These are phyloP conservation scores for Clavispora fructus DNA, from an alignment of 805 yeast species.

Conservation along the genomic window DNA sequence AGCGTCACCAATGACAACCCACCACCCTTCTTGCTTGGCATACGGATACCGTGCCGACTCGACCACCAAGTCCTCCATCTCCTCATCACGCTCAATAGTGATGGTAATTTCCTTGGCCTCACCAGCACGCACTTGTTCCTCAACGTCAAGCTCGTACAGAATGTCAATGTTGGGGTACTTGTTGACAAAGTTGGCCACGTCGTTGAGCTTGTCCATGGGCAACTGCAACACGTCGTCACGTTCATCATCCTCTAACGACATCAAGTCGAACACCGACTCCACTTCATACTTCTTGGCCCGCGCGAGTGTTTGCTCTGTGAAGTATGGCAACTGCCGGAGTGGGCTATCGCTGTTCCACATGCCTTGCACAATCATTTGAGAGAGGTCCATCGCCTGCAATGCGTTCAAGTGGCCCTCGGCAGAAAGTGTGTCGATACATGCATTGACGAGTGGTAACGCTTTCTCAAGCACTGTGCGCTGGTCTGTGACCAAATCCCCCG, in stretches of 20 bases:
- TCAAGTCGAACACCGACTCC: slow-evolving; percentile 73
- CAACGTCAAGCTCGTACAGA: slow-evolving; percentile 44
- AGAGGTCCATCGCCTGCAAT: slow-evolving; percentile 75
- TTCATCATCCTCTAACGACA: slow-evolving; percentile 73
- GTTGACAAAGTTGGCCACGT: slow-evolving; percentile 85
- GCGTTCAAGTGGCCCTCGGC: slow-evolving; percentile 79
- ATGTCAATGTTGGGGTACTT: slow-evolving; percentile 82
- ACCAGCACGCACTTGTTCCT: slow-evolving; percentile 39
- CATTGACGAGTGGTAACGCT: slow-evolving; percentile 50
- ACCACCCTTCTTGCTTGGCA: slow-evolving; percentile 69
- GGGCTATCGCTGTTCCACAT: slow-evolving; percentile 78
- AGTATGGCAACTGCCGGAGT: slow-evolving; percentile 74
- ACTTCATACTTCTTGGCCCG: slow-evolving; percentile 54
- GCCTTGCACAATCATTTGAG: slow-evolving; percentile 85
- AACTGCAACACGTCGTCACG: slow-evolving; percentile 58
- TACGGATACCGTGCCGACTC: slow-evolving; percentile 56
- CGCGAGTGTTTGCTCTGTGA: slow-evolving; percentile 44
- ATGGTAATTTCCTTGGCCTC: slow-evolving; percentile 46
- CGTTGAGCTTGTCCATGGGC: slow-evolving; percentile 42
- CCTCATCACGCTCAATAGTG: slow-evolving; percentile 68
- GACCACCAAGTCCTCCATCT: slow-evolving; percentile 59
- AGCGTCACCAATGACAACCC: slow-evolving; percentile 79
- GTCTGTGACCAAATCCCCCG: slow-evolving; percentile 59
- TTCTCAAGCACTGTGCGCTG: slow-evolving; percentile 46
- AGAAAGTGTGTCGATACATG: slow-evolving; percentile 70